Percentiles rank a stretch among this genome's conserved stretches.
Conservation (phyloP, 495 filamentous ascomycete genomes). For the Xylaria longipes region DNA sequence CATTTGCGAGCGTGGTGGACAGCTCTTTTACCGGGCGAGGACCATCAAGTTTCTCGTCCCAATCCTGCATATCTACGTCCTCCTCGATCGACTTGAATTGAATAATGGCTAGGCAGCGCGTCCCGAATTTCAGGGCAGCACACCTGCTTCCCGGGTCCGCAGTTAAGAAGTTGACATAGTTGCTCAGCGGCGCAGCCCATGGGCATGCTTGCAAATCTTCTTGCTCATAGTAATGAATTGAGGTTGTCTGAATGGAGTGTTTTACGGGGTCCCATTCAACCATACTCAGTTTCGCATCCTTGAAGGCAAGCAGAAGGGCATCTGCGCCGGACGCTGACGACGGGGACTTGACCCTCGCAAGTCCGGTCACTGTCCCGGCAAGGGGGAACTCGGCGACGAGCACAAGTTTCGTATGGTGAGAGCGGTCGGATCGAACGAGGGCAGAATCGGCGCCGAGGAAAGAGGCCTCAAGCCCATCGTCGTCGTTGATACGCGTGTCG, state of each 20-base stretch:
- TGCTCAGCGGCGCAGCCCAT: constrained; percentile 72
- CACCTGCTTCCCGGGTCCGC: constrained; percentile 93
- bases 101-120: constrained; percentile 86
- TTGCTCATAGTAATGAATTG: constrained; percentile 97
- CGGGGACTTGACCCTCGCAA: constrained; percentile 74
- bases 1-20: constrained; percentile 56
- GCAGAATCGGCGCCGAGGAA: constrained; percentile 63
- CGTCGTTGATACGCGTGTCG: constrained; percentile 59
- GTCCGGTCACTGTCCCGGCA: constrained; percentile 80
- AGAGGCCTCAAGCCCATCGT: constrained; percentile 65
- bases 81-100: constrained; percentile 93
- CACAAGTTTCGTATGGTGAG: constrained; percentile 75
- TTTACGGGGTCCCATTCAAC: constrained; percentile 92
- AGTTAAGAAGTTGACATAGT: constrained; percentile 76
- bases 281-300: constrained; percentile 90
- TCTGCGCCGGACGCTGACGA: constrained; percentile 80
- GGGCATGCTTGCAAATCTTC: constrained; percentile 80
- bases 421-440: constrained; percentile 60
- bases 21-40: constrained; percentile 54
- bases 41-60: constrained; percentile 78
- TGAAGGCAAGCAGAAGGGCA: constrained; percentile 80
- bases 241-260: constrained; percentile 79
- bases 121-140: constrained; percentile 89
- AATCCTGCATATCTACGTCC: constrained; percentile 84
- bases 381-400: constrained; percentile 83